phyloP scores from a whole-genome alignment of 192 early-diverging fungal genomes.

The Mortierella hygrophila region DNA sequence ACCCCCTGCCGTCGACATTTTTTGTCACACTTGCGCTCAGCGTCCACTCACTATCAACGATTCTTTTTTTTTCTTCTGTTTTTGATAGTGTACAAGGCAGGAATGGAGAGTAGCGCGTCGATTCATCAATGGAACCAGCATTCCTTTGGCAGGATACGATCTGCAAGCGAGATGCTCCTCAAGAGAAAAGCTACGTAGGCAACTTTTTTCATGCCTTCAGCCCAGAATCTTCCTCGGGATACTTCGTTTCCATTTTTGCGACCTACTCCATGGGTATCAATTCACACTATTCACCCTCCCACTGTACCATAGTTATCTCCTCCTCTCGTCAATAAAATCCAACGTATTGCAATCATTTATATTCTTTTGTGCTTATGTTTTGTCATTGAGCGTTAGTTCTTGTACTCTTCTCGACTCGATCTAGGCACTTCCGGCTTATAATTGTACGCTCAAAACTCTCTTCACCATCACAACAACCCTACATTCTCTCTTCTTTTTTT shows the following conservation, averaged over 20 bases:
- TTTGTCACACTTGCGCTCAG: background rate
- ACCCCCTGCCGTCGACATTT: background rate
- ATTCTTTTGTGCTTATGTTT: too few species aligned
- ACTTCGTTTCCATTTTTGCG: background rate
- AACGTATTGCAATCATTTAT: background rate
- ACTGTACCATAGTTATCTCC: background rate
- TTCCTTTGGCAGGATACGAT: constrained; percentile 53
- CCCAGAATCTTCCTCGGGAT: background rate
- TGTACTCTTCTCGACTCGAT: too few species aligned
- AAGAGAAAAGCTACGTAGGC: constrained; percentile 20
- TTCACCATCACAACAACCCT: too few species aligned
- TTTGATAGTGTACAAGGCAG: constrained; percentile 39
- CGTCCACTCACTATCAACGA: background rate
- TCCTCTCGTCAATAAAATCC: background rate
- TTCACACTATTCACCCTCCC: background rate
- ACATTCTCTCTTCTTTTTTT: too few species aligned
- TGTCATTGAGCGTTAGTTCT: too few species aligned
- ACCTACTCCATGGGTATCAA: background rate
- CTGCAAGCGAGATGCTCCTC: constrained; percentile 36
- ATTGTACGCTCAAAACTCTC: too few species aligned
- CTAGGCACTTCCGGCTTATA: too few species aligned
- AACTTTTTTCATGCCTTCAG: background rate
- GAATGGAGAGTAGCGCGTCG: constrained; percentile 43
- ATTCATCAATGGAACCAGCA: constrained; percentile 53
- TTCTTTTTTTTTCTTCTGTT: background rate